phyloP scores from a whole-genome alignment of 2,329 filamentous ascomycete genomes.

The Malbranchea zuffiana region DNA sequence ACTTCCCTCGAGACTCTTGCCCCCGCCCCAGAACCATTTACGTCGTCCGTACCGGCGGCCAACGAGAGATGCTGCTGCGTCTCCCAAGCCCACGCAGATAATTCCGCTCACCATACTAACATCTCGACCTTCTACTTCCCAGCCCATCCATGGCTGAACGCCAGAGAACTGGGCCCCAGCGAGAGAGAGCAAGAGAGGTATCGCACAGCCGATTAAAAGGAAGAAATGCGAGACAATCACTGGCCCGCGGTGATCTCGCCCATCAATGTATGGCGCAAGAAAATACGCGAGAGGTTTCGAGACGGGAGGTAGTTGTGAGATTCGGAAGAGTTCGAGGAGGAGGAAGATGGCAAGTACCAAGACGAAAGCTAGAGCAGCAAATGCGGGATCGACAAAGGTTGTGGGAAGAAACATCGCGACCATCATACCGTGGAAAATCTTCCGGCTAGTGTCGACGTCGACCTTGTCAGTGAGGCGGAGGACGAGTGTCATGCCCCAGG shows the following conservation, averaged over 20 bases:
- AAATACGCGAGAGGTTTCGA: slow-evolving; percentile 78
- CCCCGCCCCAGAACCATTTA: slow-evolving; percentile 95
- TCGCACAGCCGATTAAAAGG: slow-evolving; percentile 84
- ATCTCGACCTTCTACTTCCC: slow-evolving; percentile 64
- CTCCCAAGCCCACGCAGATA: slow-evolving; percentile 87
- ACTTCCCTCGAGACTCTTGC: slow-evolving; percentile 84
- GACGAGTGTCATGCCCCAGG: slow-evolving; percentile 61
- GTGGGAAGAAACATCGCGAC: slow-evolving; percentile 87
- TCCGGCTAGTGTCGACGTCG: slow-evolving; percentile 89
- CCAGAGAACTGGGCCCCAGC: slow-evolving; percentile 54
- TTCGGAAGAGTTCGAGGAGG: slow-evolving; percentile 76
- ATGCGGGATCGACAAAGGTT: slow-evolving; percentile 76
- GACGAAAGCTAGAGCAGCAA: slow-evolving; percentile 65
- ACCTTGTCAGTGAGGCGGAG: slow-evolving; percentile 63
- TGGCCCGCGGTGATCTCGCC: slow-evolving; percentile 80
- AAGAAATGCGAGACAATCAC: slow-evolving; percentile 97
- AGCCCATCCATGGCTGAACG: slow-evolving; percentile 50
- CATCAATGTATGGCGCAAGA: slow-evolving; percentile 86
- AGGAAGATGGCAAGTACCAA: slow-evolving; percentile 76
- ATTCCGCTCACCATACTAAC: slow-evolving; percentile 87
- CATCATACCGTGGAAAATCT: slow-evolving; percentile 98
- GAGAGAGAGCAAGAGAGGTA: slow-evolving; percentile 82
- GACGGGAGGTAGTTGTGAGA: slow-evolving; percentile 81
- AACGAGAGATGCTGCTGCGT: slow-evolving; percentile 83
- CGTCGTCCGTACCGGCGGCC: slow-evolving; percentile 72